Evolutionary conservation across 257 asterid species (phyloP).

Genomic region (Striga asiatica): DNA sequence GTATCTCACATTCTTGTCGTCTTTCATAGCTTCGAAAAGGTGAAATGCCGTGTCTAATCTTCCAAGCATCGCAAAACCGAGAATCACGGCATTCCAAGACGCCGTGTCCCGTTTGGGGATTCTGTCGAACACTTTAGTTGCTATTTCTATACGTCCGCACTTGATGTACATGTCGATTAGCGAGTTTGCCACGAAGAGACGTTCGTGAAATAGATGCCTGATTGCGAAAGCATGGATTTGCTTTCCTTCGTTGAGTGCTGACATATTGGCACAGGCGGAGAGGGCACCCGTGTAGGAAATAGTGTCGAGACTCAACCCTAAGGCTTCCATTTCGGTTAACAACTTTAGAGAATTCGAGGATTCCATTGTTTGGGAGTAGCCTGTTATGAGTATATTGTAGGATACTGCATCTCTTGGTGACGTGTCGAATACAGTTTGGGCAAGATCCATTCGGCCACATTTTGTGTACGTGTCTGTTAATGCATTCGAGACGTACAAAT

Average conservation of each 20-base stretch:
- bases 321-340: slow-evolving; percentile 51
- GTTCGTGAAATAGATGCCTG: slow-evolving; percentile 37
- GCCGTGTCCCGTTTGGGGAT: slow-evolving; percentile 43
- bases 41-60: slow-evolving; percentile 41
- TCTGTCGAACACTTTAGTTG: slow-evolving; percentile 37
- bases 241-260: slow-evolving; percentile 56
- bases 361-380: slow-evolving; percentile 47
- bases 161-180: slow-evolving; percentile 54
- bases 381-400: slow-evolving; percentile 49
- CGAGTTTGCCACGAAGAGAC: slow-evolving; percentile 57
- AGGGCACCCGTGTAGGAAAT: slow-evolving; percentile 61
- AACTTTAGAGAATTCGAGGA: slow-evolving; percentile 34
- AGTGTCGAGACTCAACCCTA: slow-evolving; percentile 36
- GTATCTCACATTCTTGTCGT: slow-evolving; percentile 26
- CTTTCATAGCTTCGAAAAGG: slow-evolving; percentile 50
- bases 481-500: slow-evolving; percentile 62
- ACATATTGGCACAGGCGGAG: slow-evolving; percentile 58
- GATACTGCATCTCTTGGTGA: slow-evolving; percentile 56
- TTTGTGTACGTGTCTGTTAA: slow-evolving; percentile 64
- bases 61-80: slow-evolving; percentile 69
- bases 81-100: slow-evolving; percentile 69
- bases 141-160: slow-evolving; percentile 46
- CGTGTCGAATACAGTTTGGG: slow-evolving; percentile 30
- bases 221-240: slow-evolving; percentile 58
- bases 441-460: slow-evolving; percentile 43